Base-by-base conservation (phyloP, 2,329 filamentous ascomycete genomes). In the Aspergillus clavatus region DNA sequence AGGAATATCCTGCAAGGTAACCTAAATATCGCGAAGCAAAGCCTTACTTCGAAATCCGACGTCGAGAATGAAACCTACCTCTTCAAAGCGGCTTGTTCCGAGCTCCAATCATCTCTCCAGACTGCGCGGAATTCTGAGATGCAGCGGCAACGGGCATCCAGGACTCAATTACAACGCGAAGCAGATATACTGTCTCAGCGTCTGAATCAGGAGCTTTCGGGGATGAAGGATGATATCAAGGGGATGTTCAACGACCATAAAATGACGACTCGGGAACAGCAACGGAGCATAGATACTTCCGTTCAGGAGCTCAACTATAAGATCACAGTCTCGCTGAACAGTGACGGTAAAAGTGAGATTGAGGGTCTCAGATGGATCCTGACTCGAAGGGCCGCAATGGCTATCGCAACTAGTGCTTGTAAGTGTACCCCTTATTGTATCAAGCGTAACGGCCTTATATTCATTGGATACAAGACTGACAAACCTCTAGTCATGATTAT, bases 251-350 rank as follows among this genome's bases (percentile, higher is more conserved):
- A 97, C 61, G 91, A 98, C 64, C 82, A 94, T 35, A 93, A 91
- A 65, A 95, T 97, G 87, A 81, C 82, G 2, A 89, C 95, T 1
- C 76, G 89, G 43, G 87, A 91, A 67, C 87, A 96, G 66, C 89
- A 96, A 69, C 84, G 89, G 62, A 77, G 78, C 5, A 85, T 87
- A 61, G 91, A 97, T 62, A 87, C 86, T 40, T 84, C 84, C 77
- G 90, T 95, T 51, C 90, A 96, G 75, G 86, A 95, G 72, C 78
- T 97, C 56, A 95, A 91, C 69, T 95, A 97, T 71, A 93, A 95
- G 66, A 97, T 98, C 66, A 94, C 87, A 18, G 89, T 95, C 24
- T 78, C 81, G 31, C 78, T 98, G 35, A 94, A 89, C 65, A 93
- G 88, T 51, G 93, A 97, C 66, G 83, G 86, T 38, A 90, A 91